phyloP scores from a whole-genome alignment of 2,329 filamentous ascomycete genomes.

The Aspergillus quadricinctus region DNA sequence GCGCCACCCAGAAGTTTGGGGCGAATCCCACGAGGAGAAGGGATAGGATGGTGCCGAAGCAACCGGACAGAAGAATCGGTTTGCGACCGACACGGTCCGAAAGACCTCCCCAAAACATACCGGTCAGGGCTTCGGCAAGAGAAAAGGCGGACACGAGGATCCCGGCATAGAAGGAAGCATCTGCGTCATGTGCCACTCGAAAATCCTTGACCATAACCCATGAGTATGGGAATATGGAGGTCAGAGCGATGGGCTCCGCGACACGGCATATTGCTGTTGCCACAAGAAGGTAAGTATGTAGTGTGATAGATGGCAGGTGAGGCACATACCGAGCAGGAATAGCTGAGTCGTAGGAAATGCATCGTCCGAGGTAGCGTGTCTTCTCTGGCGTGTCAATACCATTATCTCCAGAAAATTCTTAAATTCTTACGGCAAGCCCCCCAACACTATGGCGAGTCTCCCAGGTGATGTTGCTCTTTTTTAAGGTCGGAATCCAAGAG shows the following conservation, averaged over 20 bases:
- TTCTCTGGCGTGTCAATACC: slow-evolving; percentile 57
- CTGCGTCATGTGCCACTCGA: slow-evolving; percentile 63
- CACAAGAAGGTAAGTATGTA: slow-evolving; percentile 5
- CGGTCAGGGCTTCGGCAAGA: slow-evolving; percentile 74
- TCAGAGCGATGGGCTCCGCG: slow-evolving; percentile 87
- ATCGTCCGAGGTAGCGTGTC: slow-evolving; percentile 58
- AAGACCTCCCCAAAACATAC: slow-evolving; percentile 81
- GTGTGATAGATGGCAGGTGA: not conserved
- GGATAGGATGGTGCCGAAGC: slow-evolving; percentile 74
- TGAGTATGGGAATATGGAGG: slow-evolving; percentile 88
- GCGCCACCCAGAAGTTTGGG: slow-evolving; percentile 76
- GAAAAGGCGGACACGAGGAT: slow-evolving; percentile 83
- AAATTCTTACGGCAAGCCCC: slow-evolving; percentile 50
- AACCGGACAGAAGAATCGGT: slow-evolving; percentile 76
- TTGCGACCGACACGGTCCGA: slow-evolving; percentile 82
- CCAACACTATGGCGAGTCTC: slow-evolving; percentile 1
- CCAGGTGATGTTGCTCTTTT: not conserved
- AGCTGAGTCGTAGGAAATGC: slow-evolving; percentile 79
- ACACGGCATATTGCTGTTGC: slow-evolving; percentile 78
- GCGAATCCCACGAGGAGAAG: slow-evolving; percentile 80
- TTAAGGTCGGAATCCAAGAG: not conserved
- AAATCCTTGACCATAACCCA: slow-evolving; percentile 78
- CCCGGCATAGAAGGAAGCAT: slow-evolving; percentile 85
- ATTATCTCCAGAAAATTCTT: slow-evolving; percentile 50
- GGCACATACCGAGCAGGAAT: slow-evolving; percentile 70